Evolutionary conservation across 176 grass and related monocot genomes (phyloP).

Genomic region (Oropetium thomaeum): DNA sequence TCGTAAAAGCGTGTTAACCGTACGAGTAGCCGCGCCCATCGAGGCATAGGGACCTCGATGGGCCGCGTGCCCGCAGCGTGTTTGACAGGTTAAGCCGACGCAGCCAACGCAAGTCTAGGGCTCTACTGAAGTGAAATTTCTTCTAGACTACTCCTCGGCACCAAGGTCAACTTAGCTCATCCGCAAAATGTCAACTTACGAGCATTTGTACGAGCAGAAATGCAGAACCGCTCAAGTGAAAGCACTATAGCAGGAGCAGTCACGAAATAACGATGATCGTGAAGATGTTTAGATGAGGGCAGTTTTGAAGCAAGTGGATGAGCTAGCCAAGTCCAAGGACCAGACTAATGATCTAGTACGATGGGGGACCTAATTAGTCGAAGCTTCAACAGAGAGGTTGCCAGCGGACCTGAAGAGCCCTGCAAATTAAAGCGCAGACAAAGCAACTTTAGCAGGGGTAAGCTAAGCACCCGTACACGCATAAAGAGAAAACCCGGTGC

Average conservation of each 20-base stretch:
- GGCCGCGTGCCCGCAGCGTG: conserved; percentile 2
- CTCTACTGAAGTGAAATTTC: background rate
- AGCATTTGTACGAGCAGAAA: too few species aligned
- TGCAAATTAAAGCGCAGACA: background rate
- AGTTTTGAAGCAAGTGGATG: background rate
- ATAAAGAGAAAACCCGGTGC: background rate
- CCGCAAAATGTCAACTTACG: background rate
- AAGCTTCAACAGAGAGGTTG: background rate
- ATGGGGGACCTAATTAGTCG: background rate
- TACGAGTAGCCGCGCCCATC: conserved; percentile 20
- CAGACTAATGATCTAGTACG: background rate
- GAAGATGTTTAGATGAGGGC: background rate
- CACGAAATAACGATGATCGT: background rate
- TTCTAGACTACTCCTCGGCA: background rate
- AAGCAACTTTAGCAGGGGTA: background rate
- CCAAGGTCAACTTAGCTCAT: conserved; percentile 8
- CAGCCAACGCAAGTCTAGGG: background rate
- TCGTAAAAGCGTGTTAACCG: conserved; percentile 15
- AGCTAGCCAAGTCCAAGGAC: background rate
- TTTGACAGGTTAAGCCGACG: background rate
- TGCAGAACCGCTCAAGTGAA: background rate
- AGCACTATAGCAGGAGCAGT: background rate
- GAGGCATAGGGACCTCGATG: background rate
- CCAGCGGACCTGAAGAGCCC: background rate
- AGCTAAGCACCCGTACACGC: background rate